Conservation (phyloP, 2,329 filamentous ascomycete species). For the Nannizziopsis barbatae region DNA sequence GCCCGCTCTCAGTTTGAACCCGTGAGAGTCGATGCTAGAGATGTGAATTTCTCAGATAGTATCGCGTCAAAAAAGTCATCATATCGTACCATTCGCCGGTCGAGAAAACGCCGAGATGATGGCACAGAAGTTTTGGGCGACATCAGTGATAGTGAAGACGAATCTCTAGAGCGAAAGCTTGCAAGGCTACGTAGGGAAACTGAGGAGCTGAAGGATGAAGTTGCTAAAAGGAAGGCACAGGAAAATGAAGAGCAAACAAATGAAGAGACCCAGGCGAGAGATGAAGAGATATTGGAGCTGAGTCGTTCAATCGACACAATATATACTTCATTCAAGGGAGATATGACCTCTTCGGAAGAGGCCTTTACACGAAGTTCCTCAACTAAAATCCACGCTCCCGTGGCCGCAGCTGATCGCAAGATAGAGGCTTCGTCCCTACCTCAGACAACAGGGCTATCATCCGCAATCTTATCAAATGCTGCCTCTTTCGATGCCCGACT, state of each 20-base stretch:
- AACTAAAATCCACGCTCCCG: neutral
- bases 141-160: constrained; percentile 66
- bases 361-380: constrained; percentile 27
- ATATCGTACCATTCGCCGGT: constrained; percentile 63
- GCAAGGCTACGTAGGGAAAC: constrained; percentile 74
- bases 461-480: constrained; percentile 59
- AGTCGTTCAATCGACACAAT: constrained; percentile 63
- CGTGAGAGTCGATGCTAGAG: constrained; percentile 60
- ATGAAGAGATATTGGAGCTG: constrained; percentile 54
- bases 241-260: constrained; percentile 43
- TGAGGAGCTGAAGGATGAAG: constrained; percentile 54
- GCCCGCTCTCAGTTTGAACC: constrained; percentile 72
- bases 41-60: constrained; percentile 82
- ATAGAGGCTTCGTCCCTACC: constrained; percentile 9
- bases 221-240: constrained; percentile 38
- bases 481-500: constrained; percentile 82
- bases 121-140: constrained; percentile 56
- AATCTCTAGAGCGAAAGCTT: constrained; percentile 66
- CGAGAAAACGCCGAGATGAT: constrained; percentile 42
- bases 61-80: constrained; percentile 72
- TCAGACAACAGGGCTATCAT: constrained; percentile 17
- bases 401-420: constrained; percentile 1
- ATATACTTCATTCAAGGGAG: constrained; percentile 25
- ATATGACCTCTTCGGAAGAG: constrained; percentile 25
- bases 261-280: constrained; percentile 30